phyloP scores from a whole-genome alignment of 2,329 filamentous ascomycete species.

The Stemphylium lycopersici region DNA sequence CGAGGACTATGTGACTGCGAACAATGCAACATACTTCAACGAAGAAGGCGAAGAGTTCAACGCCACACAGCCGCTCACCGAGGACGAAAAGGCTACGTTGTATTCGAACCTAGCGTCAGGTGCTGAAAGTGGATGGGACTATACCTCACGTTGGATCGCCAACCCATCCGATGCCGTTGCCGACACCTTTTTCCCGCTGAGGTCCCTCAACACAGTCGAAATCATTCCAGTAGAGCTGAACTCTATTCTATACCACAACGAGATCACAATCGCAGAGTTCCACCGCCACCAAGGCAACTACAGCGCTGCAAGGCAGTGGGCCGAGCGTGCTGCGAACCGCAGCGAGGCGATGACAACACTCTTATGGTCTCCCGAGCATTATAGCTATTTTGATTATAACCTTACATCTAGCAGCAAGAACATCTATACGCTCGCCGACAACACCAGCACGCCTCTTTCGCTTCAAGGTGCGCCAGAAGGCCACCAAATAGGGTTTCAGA shows the following conservation, averaged over 20 bases:
- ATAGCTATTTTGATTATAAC: constrained; percentile 73
- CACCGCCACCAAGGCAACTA: constrained; percentile 59
- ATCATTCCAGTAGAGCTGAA: constrained; percentile 71
- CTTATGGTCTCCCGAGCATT: constrained; percentile 69
- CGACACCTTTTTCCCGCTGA: constrained; percentile 69
- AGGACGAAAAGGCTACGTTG: constrained; percentile 58
- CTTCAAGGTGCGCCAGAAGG: constrained; percentile 58
- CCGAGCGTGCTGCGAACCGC: constrained; percentile 57
- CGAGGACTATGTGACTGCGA: constrained; percentile 70
- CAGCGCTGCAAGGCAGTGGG: constrained; percentile 58
- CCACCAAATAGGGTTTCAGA: constrained; percentile 63
- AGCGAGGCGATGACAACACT: constrained; percentile 67
- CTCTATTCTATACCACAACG: constrained; percentile 70
- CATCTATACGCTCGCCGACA: constrained; percentile 56
- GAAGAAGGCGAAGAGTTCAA: constrained; percentile 65
- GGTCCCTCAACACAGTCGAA: constrained; percentile 65
- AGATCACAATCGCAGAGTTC: constrained; percentile 64
- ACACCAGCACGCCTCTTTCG: constrained; percentile 49
- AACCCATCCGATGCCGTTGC: constrained; percentile 63
- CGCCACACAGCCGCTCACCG: constrained; percentile 57
- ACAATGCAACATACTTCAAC: constrained; percentile 68
- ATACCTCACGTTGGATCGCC: constrained; percentile 63
- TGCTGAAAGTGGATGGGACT: constrained; percentile 72
- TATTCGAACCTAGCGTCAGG: constrained; percentile 69
- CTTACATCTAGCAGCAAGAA: constrained; percentile 64